Evolutionary conservation across 2,329 filamentous ascomycete genomes (phyloP).

Genomic region (Dryadomyces quercus-mongolicae): DNA sequence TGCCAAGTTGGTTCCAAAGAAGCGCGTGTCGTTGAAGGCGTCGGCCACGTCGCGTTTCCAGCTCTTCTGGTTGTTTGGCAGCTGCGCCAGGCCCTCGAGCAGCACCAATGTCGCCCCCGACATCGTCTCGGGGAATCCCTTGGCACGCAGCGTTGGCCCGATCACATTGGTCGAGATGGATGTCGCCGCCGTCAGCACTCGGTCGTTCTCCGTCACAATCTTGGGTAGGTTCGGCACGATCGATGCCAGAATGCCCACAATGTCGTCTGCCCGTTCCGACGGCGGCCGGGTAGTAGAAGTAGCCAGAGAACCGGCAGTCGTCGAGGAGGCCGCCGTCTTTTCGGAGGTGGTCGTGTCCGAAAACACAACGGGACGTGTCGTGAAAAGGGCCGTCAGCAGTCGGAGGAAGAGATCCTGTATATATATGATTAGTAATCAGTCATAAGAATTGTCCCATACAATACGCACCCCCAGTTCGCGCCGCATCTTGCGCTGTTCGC

Average conservation of each 20-base stretch:
- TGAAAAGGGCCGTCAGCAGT: conserved; percentile 86
- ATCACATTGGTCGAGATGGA: conserved; percentile 78
- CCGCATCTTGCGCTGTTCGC: conserved; percentile 85
- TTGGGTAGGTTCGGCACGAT: conserved; percentile 73
- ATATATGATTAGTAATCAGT: background rate
- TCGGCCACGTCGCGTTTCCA: conserved; percentile 92
- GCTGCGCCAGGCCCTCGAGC: conserved; percentile 62
- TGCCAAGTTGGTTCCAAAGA: conserved; percentile 60
- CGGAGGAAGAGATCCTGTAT: conserved; percentile 73
- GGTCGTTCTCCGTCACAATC: conserved; percentile 75
- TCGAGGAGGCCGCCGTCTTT: background rate
- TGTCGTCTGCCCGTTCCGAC: conserved; percentile 52
- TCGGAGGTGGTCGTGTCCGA: conserved; percentile 32
- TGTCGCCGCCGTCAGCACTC: conserved; percentile 63
- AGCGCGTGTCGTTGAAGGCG: conserved; percentile 78
- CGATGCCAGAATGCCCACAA: conserved; percentile 65
- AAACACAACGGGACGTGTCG: conserved; percentile 68
- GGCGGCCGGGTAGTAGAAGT: conserved; percentile 15
- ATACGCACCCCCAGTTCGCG: conserved; percentile 69
- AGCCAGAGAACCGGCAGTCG: background rate
- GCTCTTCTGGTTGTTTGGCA: conserved; percentile 70
- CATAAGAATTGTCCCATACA: background rate
- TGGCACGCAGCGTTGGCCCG: conserved; percentile 69
- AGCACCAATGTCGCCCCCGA: conserved; percentile 59
- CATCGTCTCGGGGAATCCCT: conserved; percentile 77